phyloP scores from a whole-genome alignment of 805 yeast species.

The Myxozyma neotropica region DNA sequence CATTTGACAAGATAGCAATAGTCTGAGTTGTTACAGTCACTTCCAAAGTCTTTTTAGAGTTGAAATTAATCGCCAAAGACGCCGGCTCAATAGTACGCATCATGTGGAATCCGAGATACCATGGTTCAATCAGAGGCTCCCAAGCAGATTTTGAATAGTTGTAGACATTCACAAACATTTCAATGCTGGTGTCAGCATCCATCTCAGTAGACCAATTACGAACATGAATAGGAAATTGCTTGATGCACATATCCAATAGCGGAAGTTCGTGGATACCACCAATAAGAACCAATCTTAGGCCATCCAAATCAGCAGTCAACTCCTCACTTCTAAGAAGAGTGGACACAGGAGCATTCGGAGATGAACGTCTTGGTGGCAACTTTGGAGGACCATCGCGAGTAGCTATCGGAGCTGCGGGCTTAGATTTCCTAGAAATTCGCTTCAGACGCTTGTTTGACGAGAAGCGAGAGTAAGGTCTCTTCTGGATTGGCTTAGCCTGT shows the following conservation, averaged over 20 bases:
- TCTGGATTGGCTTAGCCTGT: constrained; percentile 22
- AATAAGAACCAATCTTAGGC: constrained; percentile 76
- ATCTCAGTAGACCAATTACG: constrained; percentile 86
- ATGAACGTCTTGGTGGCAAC: not conserved
- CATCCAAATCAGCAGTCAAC: constrained; percentile 66
- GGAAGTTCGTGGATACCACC: constrained; percentile 94
- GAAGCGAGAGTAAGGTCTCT: constrained; percentile 31
- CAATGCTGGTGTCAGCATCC: constrained; percentile 66
- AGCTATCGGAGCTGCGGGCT: not conserved
- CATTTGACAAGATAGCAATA: constrained; percentile 72
- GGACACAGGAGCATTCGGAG: not conserved
- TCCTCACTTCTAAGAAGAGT: constrained; percentile 68
- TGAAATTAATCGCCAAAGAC: constrained; percentile 62
- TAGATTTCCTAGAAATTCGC: constrained; percentile 10
- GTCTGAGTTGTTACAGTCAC: constrained; percentile 80
- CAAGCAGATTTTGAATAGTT: constrained; percentile 88
- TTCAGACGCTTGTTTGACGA: constrained; percentile 31
- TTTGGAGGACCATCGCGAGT: not conserved
- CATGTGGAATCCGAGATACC: constrained; percentile 65
- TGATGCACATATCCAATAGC: constrained; percentile 71
- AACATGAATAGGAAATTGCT: constrained; percentile 68
- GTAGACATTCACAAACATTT: constrained; percentile 71
- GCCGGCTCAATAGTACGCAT: constrained; percentile 48
- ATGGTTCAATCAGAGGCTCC: constrained; percentile 92
- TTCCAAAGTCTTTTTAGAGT: constrained; percentile 77